Percentiles rank a stretch among this genome's conserved stretches.
These are phyloP conservation scores for Colletotrichum euphorbiae DNA, from an alignment of 2,329 filamentous ascomycete genomes.

Conservation along the genomic window DNA sequence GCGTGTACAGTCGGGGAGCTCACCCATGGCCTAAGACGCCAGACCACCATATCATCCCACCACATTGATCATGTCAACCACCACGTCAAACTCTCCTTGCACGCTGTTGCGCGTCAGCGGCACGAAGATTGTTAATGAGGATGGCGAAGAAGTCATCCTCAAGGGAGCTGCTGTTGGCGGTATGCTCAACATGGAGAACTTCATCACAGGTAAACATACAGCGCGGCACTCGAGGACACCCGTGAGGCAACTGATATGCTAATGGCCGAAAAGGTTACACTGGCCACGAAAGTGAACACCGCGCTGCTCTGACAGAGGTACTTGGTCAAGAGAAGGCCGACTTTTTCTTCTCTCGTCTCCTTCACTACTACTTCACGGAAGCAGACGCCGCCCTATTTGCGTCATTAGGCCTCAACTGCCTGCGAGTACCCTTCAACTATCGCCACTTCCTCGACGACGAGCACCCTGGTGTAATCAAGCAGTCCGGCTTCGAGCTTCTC, in stretches of 20 bases:
- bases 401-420: slow-evolving; percentile 66
- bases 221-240: too few relatives aligned
- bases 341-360: slow-evolving; percentile 69
- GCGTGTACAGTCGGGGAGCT: not conserved
- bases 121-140: slow-evolving; percentile 55
- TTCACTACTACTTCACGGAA: slow-evolving; percentile 70
- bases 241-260: too few relatives aligned
- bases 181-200: slow-evolving; percentile 66
- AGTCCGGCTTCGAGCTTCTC: slow-evolving; percentile 60
- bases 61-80: slow-evolving; percentile 6
- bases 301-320: slow-evolving; percentile 63
- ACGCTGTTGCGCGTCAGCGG: slow-evolving; percentile 48
- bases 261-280: slow-evolving; percentile 55
- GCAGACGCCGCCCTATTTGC: slow-evolving; percentile 69
- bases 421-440: slow-evolving; percentile 72
- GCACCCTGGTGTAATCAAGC: slow-evolving; percentile 60
- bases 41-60: not conserved
- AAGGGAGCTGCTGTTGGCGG: slow-evolving; percentile 49
- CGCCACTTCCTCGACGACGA: slow-evolving; percentile 65
- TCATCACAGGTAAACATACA: slow-evolving; percentile 60
- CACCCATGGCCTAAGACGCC: not conserved
- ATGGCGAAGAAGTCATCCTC: slow-evolving; percentile 59
- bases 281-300: slow-evolving; percentile 69
- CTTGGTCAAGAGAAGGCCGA: slow-evolving; percentile 68
- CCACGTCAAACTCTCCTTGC: slow-evolving; percentile 40